Conservation (phyloP, 2,329 filamentous ascomycete genomes). For the Scedosporium dehoogii region DNA sequence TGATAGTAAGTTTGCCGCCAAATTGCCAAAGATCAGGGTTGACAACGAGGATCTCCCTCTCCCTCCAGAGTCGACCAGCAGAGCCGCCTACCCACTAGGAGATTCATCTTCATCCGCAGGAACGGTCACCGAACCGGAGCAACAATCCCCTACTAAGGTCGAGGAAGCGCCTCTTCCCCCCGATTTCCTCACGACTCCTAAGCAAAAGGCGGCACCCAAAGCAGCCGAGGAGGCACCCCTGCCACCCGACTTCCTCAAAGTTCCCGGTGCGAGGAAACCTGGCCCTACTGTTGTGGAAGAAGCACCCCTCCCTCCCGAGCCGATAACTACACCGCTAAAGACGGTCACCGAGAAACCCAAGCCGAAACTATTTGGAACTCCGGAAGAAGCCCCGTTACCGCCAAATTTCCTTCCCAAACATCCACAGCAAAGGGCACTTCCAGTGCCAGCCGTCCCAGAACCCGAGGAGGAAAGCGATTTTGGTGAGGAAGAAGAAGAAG, state of each 20-base stretch:
- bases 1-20: slow-evolving; percentile 11
- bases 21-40: slow-evolving; percentile 26
- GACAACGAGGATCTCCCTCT: slow-evolving; percentile 32
- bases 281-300: slow-evolving; percentile 15
- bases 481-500: slow-evolving; percentile 38
- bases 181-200: slow-evolving; percentile 20
- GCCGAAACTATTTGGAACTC: slow-evolving; percentile 16
- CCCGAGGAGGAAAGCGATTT: slow-evolving; percentile 29
- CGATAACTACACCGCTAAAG: slow-evolving; percentile 24
- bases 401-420: slow-evolving; percentile 21
- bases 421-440: not conserved
- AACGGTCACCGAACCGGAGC: not conserved
- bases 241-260: slow-evolving; percentile 21
- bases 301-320: slow-evolving; percentile 33
- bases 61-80: slow-evolving; percentile 47
- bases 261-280: slow-evolving; percentile 10
- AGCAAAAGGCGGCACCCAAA: slow-evolving; percentile 13
- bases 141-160: not conserved
- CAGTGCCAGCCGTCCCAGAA: slow-evolving; percentile 26
- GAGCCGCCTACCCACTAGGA: slow-evolving; percentile 35
- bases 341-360: slow-evolving; percentile 10
- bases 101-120: slow-evolving; percentile 40
- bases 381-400: slow-evolving; percentile 29
- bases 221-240: slow-evolving; percentile 19
- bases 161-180: slow-evolving; percentile 21